Evolutionary conservation across 345 rosid species (phyloP).

Genomic region (Populus deltoides): DNA sequence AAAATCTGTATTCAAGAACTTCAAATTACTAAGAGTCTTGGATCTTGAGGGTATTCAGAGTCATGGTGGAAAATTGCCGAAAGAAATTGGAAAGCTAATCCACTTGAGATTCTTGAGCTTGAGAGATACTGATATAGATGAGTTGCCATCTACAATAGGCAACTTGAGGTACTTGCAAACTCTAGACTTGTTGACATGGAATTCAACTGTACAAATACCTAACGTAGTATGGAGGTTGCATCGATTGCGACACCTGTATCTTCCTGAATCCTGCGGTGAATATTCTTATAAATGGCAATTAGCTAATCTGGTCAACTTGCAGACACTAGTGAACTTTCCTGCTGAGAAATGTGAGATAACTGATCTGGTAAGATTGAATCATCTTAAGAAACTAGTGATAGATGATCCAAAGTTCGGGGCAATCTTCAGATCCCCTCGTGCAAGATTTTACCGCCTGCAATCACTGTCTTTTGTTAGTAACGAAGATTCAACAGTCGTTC

Average conservation of each 20-base stretch:
- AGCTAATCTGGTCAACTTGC: slow-evolving; percentile 10
- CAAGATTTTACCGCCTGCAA: slow-evolving; percentile 6
- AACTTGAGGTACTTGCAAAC: slow-evolving; percentile 27
- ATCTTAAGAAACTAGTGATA: slow-evolving; percentile 14
- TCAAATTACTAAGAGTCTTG: slow-evolving; percentile 29
- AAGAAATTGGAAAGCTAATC: slow-evolving; percentile 31
- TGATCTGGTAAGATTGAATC: slow-evolving; percentile 3
- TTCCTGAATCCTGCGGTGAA: neutral
- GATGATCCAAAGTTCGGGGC: neutral
- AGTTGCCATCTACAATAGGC: slow-evolving; percentile 27
- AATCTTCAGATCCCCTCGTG: slow-evolving; percentile 11
- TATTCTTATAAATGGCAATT: slow-evolving; percentile 15
- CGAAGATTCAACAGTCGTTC: slow-evolving; percentile 14
- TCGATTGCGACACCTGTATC: slow-evolving; percentile 22
- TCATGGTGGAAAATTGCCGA: slow-evolving; percentile 3
- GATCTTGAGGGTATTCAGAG: slow-evolving; percentile 15
- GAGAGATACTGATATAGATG: neutral
- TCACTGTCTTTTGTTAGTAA: slow-evolving; percentile 21
- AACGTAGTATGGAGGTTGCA: slow-evolving; percentile 28
- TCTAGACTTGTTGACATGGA: slow-evolving; percentile 29
- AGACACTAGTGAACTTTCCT: slow-evolving; percentile 23
- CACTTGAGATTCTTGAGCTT: slow-evolving; percentile 33
- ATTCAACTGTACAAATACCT: slow-evolving; percentile 15
- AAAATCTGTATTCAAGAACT: neutral
- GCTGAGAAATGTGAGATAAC: slow-evolving; percentile 1